Evolutionary conservation across 2,329 filamentous ascomycete species (phyloP), one percentile per base, ranked within the genome.

Genomic region (Gremmenia infestans): DNA sequence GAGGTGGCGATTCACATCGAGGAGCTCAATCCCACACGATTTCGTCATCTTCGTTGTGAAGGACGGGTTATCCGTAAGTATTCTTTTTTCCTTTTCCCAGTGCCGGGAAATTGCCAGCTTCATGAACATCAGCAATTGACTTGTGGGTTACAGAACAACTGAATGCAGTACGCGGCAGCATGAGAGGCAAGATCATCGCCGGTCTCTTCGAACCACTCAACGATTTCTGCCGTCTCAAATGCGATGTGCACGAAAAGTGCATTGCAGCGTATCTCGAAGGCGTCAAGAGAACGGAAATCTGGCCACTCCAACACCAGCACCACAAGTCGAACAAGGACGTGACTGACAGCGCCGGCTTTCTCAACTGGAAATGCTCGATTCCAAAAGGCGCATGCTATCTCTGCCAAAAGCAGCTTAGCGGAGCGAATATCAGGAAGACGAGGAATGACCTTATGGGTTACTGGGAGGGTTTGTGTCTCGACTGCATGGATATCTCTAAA

Each of bases 381-480:
- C 49, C 48, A 40, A 19, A 5, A 28, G 49, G 45, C 32, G 49
- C 54, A 39, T 56, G 54, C 23, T n/a, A 6, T 11, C 4, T 5
- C 9, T 56, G 54, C 43, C 32, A 4, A 19, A 8, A 3, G 2
- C 47, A 48, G 45, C 49, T 56, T 6, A 8, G 32, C 12, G 54
- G 54, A 22, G 11, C 8, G 1, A n/a, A 48, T 17, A 25, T 49
- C 9, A 15, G 23, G 22, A 42, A 45, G 19, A 45, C 42, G 6
- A 12, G 42, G 7, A 7, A 4, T 3, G 42, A 45, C 5, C n/a
- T 45, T 2, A 17, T 19, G n/a, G 14, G 23, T n/a, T 57, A 57
- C 35, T 57, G 55, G 55, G 22, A 55, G 4, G 56, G 56, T 8
- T 36, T 58, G 11, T 58, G 56, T 23, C 39, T 58, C 2, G 48